Percentiles rank a stretch among this genome's conserved stretches.
These are phyloP conservation scores for Myriangium duriaei DNA, from an alignment of 2,329 filamentous ascomycete species.

Conservation along the genomic window DNA sequence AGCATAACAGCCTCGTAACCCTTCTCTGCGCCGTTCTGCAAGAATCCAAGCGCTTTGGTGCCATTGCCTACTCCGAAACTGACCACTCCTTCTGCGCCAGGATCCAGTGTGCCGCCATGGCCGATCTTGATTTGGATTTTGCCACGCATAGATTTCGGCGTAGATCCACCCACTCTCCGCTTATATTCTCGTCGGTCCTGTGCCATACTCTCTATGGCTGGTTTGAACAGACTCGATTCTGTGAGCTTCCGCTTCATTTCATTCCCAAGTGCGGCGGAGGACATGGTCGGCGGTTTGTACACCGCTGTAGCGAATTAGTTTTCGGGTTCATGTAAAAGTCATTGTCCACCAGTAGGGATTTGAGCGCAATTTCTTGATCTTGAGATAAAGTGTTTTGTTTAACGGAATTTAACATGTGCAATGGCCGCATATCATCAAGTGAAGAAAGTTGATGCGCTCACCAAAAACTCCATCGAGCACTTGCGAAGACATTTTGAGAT, in stretches of 20 bases:
- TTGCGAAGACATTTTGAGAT: no score
- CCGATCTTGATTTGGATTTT: slow-evolving; percentile 76
- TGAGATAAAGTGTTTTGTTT: no score
- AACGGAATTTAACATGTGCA: no score
- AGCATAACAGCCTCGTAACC: slow-evolving; percentile 80
- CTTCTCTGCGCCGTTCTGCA: slow-evolving; percentile 65
- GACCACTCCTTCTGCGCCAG: slow-evolving; percentile 82
- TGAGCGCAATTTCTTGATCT: no score
- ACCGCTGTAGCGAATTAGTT: slow-evolving; percentile 50
- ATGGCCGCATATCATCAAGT: slow-evolving; percentile 10
- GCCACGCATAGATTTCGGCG: slow-evolving; percentile 42
- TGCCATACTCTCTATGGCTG: slow-evolving; percentile 57
- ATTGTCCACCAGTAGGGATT: no score
- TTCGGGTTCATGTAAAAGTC: no score
- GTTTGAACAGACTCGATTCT: slow-evolving; percentile 63
- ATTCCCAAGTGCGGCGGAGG: slow-evolving; percentile 82
- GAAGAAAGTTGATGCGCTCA: slow-evolving; percentile 24
- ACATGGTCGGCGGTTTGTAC: slow-evolving; percentile 79
- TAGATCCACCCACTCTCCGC: slow-evolving; percentile 47
- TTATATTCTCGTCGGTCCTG: slow-evolving; percentile 45
- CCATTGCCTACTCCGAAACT: slow-evolving; percentile 78
- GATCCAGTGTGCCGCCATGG: slow-evolving; percentile 90
- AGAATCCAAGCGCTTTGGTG: slow-evolving; percentile 73
- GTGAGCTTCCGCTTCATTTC: slow-evolving; percentile 78
- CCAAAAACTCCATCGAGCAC: slow-evolving; percentile 50